phyloP scores from a whole-genome alignment of 192 early-diverging fungal genomes.

The Phycomyces nitens region DNA sequence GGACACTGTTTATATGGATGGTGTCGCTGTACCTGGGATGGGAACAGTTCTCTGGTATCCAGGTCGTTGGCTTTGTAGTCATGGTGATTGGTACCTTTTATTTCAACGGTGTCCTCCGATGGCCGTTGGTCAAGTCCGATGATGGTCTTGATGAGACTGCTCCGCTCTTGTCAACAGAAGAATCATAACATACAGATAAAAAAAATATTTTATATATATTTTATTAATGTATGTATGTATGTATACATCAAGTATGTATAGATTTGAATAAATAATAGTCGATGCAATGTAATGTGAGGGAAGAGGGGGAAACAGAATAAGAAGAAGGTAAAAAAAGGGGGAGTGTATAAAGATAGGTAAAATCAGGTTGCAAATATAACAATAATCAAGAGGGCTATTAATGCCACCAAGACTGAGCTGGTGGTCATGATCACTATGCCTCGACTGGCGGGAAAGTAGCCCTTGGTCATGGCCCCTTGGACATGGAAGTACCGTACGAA shows the following conservation, averaged over 20 bases:
- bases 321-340: too few relatives aligned
- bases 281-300: not conserved
- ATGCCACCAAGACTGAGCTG: slow-evolving; percentile 26
- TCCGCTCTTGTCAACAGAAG: slow-evolving; percentile 14
- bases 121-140: slow-evolving; percentile 17
- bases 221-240: too few relatives aligned
- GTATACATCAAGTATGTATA: not conserved
- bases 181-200: not conserved
- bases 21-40: slow-evolving; percentile 87
- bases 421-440: slow-evolving; percentile 47
- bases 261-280: not conserved
- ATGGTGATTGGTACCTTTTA: slow-evolving; percentile 82
- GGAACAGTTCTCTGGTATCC: slow-evolving; percentile 88
- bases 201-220: too few relatives aligned
- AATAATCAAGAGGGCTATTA: slow-evolving; percentile 23
- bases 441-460: slow-evolving; percentile 68
- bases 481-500: slow-evolving; percentile 67
- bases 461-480: slow-evolving; percentile 61
- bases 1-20: slow-evolving; percentile 94
- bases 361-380: not conserved
- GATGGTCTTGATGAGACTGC: slow-evolving; percentile 1
- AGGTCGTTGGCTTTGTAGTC: slow-evolving; percentile 82
- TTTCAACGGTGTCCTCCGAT: slow-evolving; percentile 78
- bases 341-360: too few relatives aligned
- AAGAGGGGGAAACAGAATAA: not conserved